Evolutionary conservation across 768 basidiomycete genomes (phyloP).

Genomic region (Cubamyces lactineus): DNA sequence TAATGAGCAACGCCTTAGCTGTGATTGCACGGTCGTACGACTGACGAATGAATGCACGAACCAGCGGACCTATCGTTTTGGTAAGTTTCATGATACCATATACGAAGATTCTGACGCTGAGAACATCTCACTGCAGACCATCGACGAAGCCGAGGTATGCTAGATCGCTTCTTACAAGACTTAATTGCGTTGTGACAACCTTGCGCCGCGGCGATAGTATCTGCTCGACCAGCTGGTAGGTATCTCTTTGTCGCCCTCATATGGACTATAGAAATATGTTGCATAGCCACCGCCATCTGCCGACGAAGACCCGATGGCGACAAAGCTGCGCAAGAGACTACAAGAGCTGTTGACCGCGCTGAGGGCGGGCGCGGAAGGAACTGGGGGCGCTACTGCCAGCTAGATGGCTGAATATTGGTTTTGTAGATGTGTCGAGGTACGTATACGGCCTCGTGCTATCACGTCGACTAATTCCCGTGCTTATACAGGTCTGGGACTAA

Average conservation of each 20-base stretch:
- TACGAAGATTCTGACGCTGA: background rate
- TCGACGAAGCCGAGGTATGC: constrained; percentile 26
- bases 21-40: background rate
- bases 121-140: background rate
- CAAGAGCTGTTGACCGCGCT: constrained; percentile 19
- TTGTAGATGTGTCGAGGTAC: background rate
- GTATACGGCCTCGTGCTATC: no score
- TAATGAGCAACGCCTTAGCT: background rate
- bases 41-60: no score
- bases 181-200: no score
- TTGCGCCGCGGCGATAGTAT: constrained; percentile 7
- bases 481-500: no score
- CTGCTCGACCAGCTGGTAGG: constrained; percentile 26
- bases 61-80: constrained; percentile 12
- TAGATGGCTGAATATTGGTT: background rate
- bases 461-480: no score
- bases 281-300: constrained; percentile 20
- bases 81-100: background rate
- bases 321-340: constrained; percentile 22
- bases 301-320: constrained; percentile 14
- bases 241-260: background rate
- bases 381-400: background rate
- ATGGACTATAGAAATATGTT: background rate
- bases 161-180: background rate
- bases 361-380: constrained; percentile 22